Base-by-base conservation (phyloP, 2,329 filamentous ascomycete species). In the Monosporascus sp. region DNA sequence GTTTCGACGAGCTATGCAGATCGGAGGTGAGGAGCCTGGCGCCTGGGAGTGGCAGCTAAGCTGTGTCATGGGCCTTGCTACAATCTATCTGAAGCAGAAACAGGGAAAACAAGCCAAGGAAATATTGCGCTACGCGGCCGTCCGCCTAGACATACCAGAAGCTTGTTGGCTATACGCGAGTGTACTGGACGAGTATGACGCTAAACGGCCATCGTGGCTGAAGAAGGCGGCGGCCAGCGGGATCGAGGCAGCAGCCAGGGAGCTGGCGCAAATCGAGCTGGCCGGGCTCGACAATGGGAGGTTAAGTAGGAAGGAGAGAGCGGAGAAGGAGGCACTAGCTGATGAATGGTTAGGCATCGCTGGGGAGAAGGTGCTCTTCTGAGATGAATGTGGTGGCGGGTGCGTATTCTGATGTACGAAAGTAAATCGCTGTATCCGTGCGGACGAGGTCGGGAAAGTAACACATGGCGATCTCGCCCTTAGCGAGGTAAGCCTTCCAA, bases 21-120 rank as follows among this genome's bases (percentile, higher is more conserved):
- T 39, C 8, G 51, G 39, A 11, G 58, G 52, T 14, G 38, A 51
- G 6, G 45, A 53, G n/a, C 45, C 52, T 9, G 55, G 52, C 3
- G 20, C 24, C 20, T 75, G 72, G 72, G 63, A 66, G 39, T 72
- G 68, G 66, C 69, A 71, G 51, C 54, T 52, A 11, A 56, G 53
- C 36, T 71, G 69, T 57, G 58, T 68, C 17, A 56, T 67, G 34
- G 60, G 52, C 24, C 64, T 67, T 15, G 69, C 66, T 17, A 47
- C 51, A 20, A 62, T 70, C 45, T 60, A 67, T 22, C 17, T 59
- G 22, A 55, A 56, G 22, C 53, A 50, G 18, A 52, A 55, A 14
- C 60, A 65, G 18, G 54, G 59, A 3, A 42, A 54, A 1, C 60
- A 54, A 5, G 61, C 68, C 3, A 57, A 59, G 34, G 56, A 53